Evolutionary conservation across 345 rosid genomes (phyloP), one percentile per base, ranked within the genome.

Genomic region (Anacardium occidentale): DNA sequence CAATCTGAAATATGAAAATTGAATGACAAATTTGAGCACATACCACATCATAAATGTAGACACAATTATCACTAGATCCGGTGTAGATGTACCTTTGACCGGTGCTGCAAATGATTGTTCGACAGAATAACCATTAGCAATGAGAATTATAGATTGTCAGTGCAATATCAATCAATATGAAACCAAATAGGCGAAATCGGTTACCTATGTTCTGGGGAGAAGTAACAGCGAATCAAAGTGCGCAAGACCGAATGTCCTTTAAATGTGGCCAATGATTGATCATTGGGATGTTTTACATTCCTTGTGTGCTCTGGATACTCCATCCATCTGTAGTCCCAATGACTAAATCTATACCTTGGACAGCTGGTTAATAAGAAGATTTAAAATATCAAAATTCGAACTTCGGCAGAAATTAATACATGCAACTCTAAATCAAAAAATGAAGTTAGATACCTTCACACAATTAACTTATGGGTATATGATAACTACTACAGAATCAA

Each of bases 11-110:
- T 65, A 17, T 40, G 25, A 66, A 62, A 60, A 34, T 17, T 42
- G 14, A 52, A 51, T 18, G 20, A 15, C 11, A 61, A 14, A 65
- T 51, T 29, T 15, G 26, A 34, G 32, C 0, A 52, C 85, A 11
- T 81, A 89, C 94, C 84, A 89, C 64, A 73, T 89, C 94, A n/a
- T 89, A 89, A 50, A 85, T 80, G 70, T 83, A 82, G 54, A 87
- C 85, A 25, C 71, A 66, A 53, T 40, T 61, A 66, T 89, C 89
- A 61, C 83, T 73, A 8, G 91, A 87, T 64, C 94, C 94, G 0
- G 90, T 89, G 76, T 84, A 87, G 62, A 89, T 89, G 77, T 87
- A 87, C 77, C 80, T 87, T 68, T 85, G 91, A 54, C 87, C 91
- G 5, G 94, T 89, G 87, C 91, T 89, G 91, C 88, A 37, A 79